Base-by-base conservation (phyloP, 2,329 filamentous ascomycete species). In the Fusarium phyllophilum region DNA sequence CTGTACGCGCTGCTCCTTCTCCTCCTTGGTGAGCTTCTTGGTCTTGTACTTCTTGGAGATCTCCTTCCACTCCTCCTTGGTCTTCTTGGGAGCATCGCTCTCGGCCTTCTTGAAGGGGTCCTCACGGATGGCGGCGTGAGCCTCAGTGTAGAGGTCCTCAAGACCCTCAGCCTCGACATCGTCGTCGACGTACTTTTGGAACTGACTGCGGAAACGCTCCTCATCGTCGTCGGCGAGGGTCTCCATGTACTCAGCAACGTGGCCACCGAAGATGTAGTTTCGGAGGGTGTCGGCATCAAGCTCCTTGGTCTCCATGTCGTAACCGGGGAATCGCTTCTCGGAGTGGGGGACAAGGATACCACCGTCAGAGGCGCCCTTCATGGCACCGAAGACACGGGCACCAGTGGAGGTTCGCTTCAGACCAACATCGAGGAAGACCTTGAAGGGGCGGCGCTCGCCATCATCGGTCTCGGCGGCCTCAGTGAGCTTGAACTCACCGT, bases 181-280 rank as follows among this genome's bases (percentile, higher is more conserved):
- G 83, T 97, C 94, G 78, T 99, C 96, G 79, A 97, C 93, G 91
- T 99, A 99, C 88, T 96, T 93, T 86, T 92, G 89, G 93, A 99
- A 99, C 90, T 99, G 96, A 81, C 91, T 92, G 91, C 96, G 96
- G 94, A 94, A 99, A 85, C 96, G 95, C 92, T 99, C 96, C 93
- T 99, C 96, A 84, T 99, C 96, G 84, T 99, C 96, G 82, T 99
- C 96, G 87, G 96, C 96, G 77, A 99, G 94, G 69, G 93, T 96
- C 93, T 99, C 96, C 96, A 99, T 99, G 92, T 99, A 99, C 92
- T 99, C 96, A 80, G 96, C 95, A 77, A 99, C 94, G 91, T 99
- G 96, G 74, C 96, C 96, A 83, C 90, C 96, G 86, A 94, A 96
- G 90, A 99, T 99, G 93, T 99, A 99, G 90, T 95, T 97, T 91